Base-by-base conservation (phyloP, 2,329 filamentous ascomycete species). In the Emmonsiellopsis sp. region DNA sequence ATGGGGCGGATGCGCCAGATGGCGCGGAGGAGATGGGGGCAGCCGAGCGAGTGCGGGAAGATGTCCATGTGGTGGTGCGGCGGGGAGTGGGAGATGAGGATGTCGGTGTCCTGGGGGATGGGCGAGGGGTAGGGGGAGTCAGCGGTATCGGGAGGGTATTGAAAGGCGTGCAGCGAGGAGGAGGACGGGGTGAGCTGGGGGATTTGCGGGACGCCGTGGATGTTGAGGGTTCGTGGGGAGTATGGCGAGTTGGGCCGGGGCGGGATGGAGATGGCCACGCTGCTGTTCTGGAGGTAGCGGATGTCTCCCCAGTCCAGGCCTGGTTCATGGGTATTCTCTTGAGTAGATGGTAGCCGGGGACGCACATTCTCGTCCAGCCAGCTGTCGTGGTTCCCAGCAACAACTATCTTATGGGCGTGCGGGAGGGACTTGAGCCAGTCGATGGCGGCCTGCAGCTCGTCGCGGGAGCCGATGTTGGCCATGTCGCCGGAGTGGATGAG, bases 401-500 rank as follows among this genome's bases (percentile, higher is more conserved):
- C 83, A 37, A 91, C 80, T 26, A 96, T 77, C 69, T 95, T 95
- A 68, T 94, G 79, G 37, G 73, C 72, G 64, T 95, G 89, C 0
- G 88, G 87, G 7, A 91, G 79, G 3, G 75, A 74, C 46, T 77
- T 79, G 10, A 96, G 76, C 89, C 89, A 96, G 73, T 95, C 81
- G 43, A 96, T 76, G 62, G 93, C 86, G n/a, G 73, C 75, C 72
- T 95, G 89, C 53, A 97, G 84, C 57, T 89, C 85, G 10, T 75
- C 74, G 0, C 82, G 78, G 7, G 82, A 86, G 40, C 92, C 92
- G 20, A 76, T 74, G 61, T 89, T 84, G 52, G 85, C 86, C 63
- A 95, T 76, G 71, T 97, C 92, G 38, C 92, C 92, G 2, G 89
- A 87, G 66, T 96, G 92, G 61, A 97, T 86, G 48, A 97, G 80